Evolutionary conservation across 176 grass and related monocot genomes (phyloP).

Genomic region (Aegilops bicornis): DNA sequence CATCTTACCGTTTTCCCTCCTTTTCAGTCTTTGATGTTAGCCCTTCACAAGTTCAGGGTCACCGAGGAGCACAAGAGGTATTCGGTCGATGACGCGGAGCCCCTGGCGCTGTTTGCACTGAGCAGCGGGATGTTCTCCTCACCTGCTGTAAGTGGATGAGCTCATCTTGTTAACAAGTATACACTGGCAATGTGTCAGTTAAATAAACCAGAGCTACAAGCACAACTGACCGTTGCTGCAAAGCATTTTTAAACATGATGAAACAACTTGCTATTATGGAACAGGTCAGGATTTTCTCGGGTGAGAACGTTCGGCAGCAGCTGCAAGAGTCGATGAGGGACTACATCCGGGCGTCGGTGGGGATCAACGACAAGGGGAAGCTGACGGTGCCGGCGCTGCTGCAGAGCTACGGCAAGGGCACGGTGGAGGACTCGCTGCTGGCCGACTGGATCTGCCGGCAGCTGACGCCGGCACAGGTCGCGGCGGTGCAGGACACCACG

Average conservation of each 20-base stretch:
- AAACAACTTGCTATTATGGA: neutral
- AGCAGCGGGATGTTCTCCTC: slow-evolving; percentile 95
- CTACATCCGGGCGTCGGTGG: slow-evolving; percentile 81
- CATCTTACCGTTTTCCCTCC: slow-evolving; percentile 8
- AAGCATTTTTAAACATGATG: no score
- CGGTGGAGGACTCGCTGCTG: slow-evolving; percentile 81
- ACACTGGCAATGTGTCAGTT: neutral
- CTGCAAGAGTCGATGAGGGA: slow-evolving; percentile 83
- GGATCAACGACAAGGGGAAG: slow-evolving; percentile 76
- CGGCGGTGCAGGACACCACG: slow-evolving; percentile 52
- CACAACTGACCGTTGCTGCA: no score
- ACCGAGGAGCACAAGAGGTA: slow-evolving; percentile 73
- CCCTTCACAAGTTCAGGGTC: slow-evolving; percentile 91
- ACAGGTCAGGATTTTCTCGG: slow-evolving; percentile 86
- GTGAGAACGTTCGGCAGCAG: slow-evolving; percentile 44
- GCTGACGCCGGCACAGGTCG: slow-evolving; percentile 62
- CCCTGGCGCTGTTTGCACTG: slow-evolving; percentile 73
- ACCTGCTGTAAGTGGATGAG: slow-evolving; percentile 64
- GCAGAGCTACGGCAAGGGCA: slow-evolving; percentile 77
- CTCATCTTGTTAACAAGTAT: neutral
- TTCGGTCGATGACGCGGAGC: slow-evolving; percentile 53
- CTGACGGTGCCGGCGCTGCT: slow-evolving; percentile 72
- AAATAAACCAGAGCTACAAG: no score
- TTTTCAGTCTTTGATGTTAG: slow-evolving; percentile 82
- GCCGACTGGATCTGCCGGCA: slow-evolving; percentile 89